phyloP scores from a whole-genome alignment of 371 early-diverging fungal genomes.

The Rhizomucor miehei region DNA sequence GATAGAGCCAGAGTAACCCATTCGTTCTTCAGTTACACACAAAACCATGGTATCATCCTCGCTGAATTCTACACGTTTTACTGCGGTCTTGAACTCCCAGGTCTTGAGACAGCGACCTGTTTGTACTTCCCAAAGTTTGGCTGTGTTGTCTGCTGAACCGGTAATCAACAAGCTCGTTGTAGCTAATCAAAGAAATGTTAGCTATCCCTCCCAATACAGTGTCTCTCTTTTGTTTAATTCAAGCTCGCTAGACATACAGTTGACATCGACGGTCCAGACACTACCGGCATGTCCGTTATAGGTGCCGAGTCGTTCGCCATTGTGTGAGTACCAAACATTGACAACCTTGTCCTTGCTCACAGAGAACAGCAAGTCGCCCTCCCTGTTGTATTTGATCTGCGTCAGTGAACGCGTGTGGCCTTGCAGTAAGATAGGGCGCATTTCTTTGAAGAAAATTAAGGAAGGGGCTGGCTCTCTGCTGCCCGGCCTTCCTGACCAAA shows the following conservation, averaged over 20 bases:
- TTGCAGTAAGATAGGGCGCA: slow-evolving; percentile 93
- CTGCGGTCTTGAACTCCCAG: slow-evolving; percentile 90
- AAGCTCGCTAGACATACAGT: slow-evolving; percentile 54
- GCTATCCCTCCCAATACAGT: neutral
- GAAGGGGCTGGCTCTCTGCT: too few relatives aligned
- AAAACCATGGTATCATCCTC: slow-evolving; percentile 85
- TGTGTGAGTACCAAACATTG: slow-evolving; percentile 95
- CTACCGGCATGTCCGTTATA: slow-evolving; percentile 96
- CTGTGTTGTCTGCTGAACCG: slow-evolving; percentile 94
- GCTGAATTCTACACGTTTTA: slow-evolving; percentile 91
- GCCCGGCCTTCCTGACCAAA: too few relatives aligned
- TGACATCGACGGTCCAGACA: slow-evolving; percentile 93
- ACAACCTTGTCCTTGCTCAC: slow-evolving; percentile 94
- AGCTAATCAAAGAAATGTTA: slow-evolving; percentile 25
- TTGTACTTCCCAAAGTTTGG: slow-evolving; percentile 93
- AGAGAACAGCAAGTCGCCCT: slow-evolving; percentile 98
- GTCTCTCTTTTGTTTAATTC: neutral
- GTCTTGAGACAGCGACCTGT: slow-evolving; percentile 90
- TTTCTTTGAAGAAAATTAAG: slow-evolving; percentile 22
- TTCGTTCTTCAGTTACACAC: slow-evolving; percentile 94
- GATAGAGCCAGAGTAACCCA: slow-evolving; percentile 88
- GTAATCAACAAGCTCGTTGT: slow-evolving; percentile 79
- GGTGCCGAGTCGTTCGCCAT: slow-evolving; percentile 97
- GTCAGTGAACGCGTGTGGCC: slow-evolving; percentile 98
- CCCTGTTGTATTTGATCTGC: slow-evolving; percentile 97